Conservation (phyloP, 169 alveolate genomes). For the Toxoplasma gondii region DNA sequence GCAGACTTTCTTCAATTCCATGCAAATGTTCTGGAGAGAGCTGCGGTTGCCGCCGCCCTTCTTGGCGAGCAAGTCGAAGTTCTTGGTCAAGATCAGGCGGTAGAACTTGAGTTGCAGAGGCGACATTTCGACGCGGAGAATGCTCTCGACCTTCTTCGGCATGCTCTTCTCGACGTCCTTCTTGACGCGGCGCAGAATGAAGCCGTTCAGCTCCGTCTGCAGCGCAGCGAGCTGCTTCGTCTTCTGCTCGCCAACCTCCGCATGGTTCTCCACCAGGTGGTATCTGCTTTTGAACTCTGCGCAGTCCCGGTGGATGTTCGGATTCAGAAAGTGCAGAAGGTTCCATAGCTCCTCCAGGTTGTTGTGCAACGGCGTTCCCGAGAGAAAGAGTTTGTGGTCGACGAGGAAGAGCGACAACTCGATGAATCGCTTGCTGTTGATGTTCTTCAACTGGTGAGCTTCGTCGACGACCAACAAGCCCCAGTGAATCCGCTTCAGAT, state of each 20-base stretch:
- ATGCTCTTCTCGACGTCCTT: conserved; percentile 91
- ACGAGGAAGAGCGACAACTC: conserved; percentile 67
- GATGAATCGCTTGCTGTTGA: conserved; percentile 86
- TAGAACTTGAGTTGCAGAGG: conserved; percentile 89
- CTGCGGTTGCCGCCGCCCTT: conserved; percentile 87
- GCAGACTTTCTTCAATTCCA: conserved; percentile 97
- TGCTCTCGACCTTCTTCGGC: conserved; percentile 91
- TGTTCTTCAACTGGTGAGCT: conserved; percentile 96
- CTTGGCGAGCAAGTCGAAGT: conserved; percentile 89
- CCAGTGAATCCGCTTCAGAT: conserved; percentile 88
- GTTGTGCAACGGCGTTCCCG: conserved; percentile 96
- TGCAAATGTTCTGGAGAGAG: conserved; percentile 86
- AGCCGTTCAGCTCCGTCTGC: conserved; percentile 85
- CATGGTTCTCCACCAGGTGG: conserved; percentile 86
- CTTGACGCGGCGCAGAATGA: conserved; percentile 88
- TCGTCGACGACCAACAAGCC: conserved; percentile 94
- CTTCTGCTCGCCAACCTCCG: conserved; percentile 88
- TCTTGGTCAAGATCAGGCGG: conserved; percentile 86
- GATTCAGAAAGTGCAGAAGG: conserved; percentile 94
- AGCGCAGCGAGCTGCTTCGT: conserved; percentile 85
- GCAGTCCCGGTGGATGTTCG: conserved; percentile 77
- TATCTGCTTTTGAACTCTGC: conserved; percentile 85
- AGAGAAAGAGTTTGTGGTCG: conserved; percentile 54
- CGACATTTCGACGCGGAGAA: conserved; percentile 89
- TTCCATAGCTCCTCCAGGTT: conserved; percentile 97